Evolutionary conservation across 2,329 filamentous ascomycete species (phyloP).

Genomic region (Tolypocladium paradoxum): DNA sequence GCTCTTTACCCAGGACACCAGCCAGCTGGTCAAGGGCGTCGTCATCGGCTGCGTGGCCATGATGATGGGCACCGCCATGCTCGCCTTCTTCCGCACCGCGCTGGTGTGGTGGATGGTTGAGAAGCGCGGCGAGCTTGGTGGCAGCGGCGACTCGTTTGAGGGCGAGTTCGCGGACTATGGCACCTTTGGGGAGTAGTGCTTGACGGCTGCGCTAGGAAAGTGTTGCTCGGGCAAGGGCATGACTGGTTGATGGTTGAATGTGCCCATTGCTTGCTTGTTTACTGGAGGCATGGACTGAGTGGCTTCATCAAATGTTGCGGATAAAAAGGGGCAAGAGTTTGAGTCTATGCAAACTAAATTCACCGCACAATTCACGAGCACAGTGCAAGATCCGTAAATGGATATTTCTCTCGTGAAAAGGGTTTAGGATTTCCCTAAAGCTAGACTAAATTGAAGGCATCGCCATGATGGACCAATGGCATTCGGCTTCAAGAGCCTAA

Average conservation of each 20-base stretch:
- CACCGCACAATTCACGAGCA: background rate
- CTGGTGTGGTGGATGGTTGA: constrained; percentile 15
- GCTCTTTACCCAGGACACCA: constrained; percentile 12
- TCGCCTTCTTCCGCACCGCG: constrained; percentile 17
- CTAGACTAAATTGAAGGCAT: background rate
- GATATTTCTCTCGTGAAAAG: no score
- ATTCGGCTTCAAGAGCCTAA: background rate
- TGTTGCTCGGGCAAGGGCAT: no score
- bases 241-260: no score
- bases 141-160: background rate
- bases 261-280: no score
- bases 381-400: no score
- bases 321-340: no score
- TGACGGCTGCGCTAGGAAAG: no score
- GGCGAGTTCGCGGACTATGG: background rate
- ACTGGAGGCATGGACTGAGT: no score
- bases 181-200: no score
- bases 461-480: background rate
- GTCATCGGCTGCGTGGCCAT: constrained; percentile 15
- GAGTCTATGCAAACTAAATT: background rate
- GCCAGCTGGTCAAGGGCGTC: constrained; percentile 11
- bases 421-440: no score
- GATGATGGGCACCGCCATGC: constrained; percentile 15
- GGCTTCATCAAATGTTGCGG: no score
- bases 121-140: background rate